Percentiles rank a stretch among this genome's conserved stretches.
phyloP scores from a whole-genome alignment of 495 filamentous ascomycete genomes.

The Hypoxylon fragiforme region DNA sequence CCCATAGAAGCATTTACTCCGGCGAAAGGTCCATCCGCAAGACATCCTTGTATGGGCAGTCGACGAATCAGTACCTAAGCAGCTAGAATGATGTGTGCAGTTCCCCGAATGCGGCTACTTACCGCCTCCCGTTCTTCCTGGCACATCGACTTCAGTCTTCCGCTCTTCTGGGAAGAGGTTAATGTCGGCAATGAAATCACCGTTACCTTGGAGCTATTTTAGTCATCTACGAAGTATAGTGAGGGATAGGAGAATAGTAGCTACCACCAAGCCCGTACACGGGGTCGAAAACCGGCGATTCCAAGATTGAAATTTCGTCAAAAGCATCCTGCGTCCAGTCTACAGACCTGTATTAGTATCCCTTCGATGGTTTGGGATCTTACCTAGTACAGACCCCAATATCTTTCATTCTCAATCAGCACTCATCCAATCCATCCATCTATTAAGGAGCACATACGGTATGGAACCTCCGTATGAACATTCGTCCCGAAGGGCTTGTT shows the following conservation, averaged over 20 bases:
- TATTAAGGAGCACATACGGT: conserved; percentile 38
- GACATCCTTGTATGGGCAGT: conserved; percentile 33
- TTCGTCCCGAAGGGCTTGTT: conserved; percentile 40
- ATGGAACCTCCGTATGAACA: conserved; percentile 44
- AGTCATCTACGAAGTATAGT: conserved; percentile 35
- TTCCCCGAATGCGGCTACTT: conserved; percentile 7
- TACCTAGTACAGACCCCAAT: conserved; percentile 42
- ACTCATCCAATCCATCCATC: neutral
- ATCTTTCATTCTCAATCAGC: conserved; percentile 34
- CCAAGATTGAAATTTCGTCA: conserved; percentile 35
- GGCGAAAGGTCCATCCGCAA: conserved; percentile 44
- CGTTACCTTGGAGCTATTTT: conserved; percentile 49
- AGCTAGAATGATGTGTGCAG: neutral
- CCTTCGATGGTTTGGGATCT: too few relatives aligned
- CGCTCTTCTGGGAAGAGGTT: conserved; percentile 27
- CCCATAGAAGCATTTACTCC: conserved; percentile 37
- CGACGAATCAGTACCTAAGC: neutral
- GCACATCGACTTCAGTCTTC: conserved; percentile 21
- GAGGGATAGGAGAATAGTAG: neutral
- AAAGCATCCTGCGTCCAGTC: conserved; percentile 38
- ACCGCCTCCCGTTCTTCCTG: conserved; percentile 35
- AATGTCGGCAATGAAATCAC: conserved; percentile 42
- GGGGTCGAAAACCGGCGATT: conserved; percentile 36
- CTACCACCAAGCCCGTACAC: conserved; percentile 40
- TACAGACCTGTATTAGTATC: too few relatives aligned